Evolutionary conservation across 192 early-diverging fungal genomes (phyloP).

Genomic region (Dispira simplex): DNA sequence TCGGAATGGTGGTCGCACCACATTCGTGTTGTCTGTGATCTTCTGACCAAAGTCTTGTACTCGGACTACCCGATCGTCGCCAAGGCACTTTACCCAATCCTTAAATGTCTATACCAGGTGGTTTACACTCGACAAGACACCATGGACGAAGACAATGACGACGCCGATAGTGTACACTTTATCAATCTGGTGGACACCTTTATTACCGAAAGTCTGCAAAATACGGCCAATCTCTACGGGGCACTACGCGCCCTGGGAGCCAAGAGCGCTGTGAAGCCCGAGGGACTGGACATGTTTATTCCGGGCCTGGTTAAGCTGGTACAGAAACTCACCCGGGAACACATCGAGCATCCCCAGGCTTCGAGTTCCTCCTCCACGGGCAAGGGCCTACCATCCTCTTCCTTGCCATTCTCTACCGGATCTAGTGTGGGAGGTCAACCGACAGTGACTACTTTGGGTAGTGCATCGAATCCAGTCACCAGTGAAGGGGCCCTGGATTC

Average conservation of each 20-base stretch:
- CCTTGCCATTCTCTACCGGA: neutral
- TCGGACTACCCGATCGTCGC: conserved; percentile 61
- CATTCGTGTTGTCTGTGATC: conserved; percentile 38
- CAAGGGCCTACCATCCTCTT: conserved; percentile 13
- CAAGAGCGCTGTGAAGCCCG: conserved; percentile 38
- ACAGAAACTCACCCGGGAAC: conserved; percentile 73
- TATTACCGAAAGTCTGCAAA: conserved; percentile 49
- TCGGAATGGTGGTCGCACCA: conserved; percentile 48
- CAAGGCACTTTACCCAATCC: conserved; percentile 49
- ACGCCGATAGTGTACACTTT: conserved; percentile 33
- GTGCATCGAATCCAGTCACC: neutral
- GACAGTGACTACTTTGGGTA: conserved; percentile 13
- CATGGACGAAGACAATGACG: neutral
- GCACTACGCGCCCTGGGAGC: conserved; percentile 54
- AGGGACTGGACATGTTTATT: conserved; percentile 54
- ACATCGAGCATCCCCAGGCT: conserved; percentile 33
- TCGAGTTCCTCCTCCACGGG: conserved; percentile 13
- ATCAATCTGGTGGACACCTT: conserved; percentile 41
- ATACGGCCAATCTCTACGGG: conserved; percentile 43
- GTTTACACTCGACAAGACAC: conserved; percentile 21
- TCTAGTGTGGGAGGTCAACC: conserved; percentile 14
- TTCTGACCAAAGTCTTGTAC: conserved; percentile 51
- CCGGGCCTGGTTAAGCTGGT: conserved; percentile 68
- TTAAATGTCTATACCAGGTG: conserved; percentile 52
- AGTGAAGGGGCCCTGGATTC: conserved; percentile 19